Conservation (phyloP, 2,329 filamentous ascomycete species). For the Fusarium subglutinans region DNA sequence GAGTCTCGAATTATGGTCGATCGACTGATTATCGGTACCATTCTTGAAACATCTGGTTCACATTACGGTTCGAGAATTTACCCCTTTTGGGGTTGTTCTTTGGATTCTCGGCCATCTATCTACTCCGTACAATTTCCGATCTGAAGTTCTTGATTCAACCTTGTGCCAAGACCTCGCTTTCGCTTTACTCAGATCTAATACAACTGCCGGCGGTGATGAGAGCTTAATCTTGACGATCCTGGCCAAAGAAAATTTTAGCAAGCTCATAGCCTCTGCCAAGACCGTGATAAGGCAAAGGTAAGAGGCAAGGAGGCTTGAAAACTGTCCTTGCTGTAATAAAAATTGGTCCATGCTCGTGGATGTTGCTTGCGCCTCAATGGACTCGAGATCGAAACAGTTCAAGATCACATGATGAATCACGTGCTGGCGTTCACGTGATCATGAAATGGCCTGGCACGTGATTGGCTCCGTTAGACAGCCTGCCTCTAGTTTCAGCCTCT, state of each 20-base stretch:
- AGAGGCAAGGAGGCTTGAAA: constrained; percentile 5
- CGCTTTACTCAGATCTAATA: neutral
- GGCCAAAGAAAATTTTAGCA: neutral
- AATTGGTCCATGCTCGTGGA: neutral
- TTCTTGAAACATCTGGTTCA: constrained; percentile 20
- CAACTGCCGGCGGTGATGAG: neutral
- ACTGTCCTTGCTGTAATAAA: neutral
- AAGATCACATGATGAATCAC: neutral
- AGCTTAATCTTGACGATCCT: neutral
- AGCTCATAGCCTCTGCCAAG: constrained; percentile 3
- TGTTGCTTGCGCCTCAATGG: neutral
- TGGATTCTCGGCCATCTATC: neutral
- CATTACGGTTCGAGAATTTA: neutral
- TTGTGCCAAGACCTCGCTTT: neutral
- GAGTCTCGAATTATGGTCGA: constrained; percentile 25
- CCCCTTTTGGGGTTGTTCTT: neutral
- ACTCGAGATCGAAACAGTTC: neutral
- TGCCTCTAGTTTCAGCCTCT: constrained; percentile 36
- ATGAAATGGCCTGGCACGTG: neutral
- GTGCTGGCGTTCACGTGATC: neutral
- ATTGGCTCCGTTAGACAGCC: constrained; percentile 23
- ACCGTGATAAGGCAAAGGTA: neutral
- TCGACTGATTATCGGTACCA: neutral
- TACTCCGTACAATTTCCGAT: neutral
- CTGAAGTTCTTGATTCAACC: neutral